Base-by-base conservation (phyloP, 768 basidiomycete genomes). In the Lepiota brunneoincarnata region DNA sequence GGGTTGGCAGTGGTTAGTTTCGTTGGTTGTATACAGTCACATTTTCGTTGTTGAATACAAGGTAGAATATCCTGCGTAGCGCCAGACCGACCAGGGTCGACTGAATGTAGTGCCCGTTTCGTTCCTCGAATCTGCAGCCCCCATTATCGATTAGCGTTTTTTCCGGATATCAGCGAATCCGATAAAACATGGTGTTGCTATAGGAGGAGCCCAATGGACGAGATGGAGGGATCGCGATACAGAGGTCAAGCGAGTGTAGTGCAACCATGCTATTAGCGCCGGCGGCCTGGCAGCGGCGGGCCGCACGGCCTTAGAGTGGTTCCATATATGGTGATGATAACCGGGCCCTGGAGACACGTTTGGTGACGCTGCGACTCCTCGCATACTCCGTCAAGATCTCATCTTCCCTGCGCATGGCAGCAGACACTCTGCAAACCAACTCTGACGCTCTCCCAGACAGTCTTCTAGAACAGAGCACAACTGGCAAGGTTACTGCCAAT, bases 401-500 rank as follows among this genome's bases (percentile, higher is more conserved):
- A 53, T 37, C 51, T 24, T 28, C 37, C 24, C 44, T 12, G 43
- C 26, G 31, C 36, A 61, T 64, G 58, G 54, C 54, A 23, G 60
- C 57, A 52, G 58, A 55, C 20, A 50, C 58, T 38, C 52, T 45
- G 20, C 34, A 52, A 20, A 24, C 41, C 23, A 36, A 21, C 24
- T 38, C 21, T 6, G 41, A 51, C 21, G 34, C 50, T 42, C 17
- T 24, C 41, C 12, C 37, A 40, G n/a, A 40, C 3, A n/a, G n/a
- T n/a, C n/a, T 31, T n/a, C 17, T 14, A 26, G 31, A 46, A n/a
- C 43, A 28, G 20, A 45, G 37, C 36, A 28, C 26, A 21, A 23
- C 52, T 24, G 37, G 34, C 40, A 50, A 23, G 11, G 39, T 4
- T 43, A 52, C 37, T 43, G 31, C 14, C 21, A 58, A 55, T 55